Conservation (phyloP, 2,329 filamentous ascomycete genomes). For the Cercospora canescens region DNA sequence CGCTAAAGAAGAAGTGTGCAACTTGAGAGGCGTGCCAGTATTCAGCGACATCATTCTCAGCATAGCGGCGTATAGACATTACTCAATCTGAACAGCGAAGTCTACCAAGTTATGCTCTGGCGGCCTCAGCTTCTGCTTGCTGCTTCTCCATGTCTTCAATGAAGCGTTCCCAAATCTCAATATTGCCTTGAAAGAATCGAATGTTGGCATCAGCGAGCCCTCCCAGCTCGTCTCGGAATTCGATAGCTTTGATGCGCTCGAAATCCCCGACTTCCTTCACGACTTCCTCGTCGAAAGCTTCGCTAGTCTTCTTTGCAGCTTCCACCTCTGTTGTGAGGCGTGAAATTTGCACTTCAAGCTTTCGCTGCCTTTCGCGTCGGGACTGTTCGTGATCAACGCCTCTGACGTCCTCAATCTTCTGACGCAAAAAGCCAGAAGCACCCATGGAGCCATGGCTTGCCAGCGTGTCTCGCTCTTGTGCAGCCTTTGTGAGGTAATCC, state of each 20-base stretch:
- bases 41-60: background rate
- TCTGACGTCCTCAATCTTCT: conserved; percentile 94
- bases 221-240: conserved; percentile 86
- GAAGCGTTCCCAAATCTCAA: conserved; percentile 85
- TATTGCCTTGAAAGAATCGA: conserved; percentile 77
- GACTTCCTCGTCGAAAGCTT: conserved; percentile 95
- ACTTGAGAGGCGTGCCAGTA: background rate
- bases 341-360: conserved; percentile 89
- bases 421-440: conserved; percentile 83
- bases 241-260: conserved; percentile 87
- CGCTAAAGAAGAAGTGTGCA: too few species aligned
- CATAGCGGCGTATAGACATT: conserved; percentile 9
- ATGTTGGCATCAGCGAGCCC: conserved; percentile 82
- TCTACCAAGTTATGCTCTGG: conserved; percentile 4
- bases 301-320: conserved; percentile 78
- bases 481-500: conserved; percentile 91
- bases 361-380: conserved; percentile 80
- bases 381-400: conserved; percentile 95
- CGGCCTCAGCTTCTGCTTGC: conserved; percentile 19
- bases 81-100: background rate
- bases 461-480: conserved; percentile 79
- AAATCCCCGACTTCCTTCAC: conserved; percentile 91
- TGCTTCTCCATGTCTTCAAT: conserved; percentile 68
- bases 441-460: conserved; percentile 61
- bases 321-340: conserved; percentile 89